phyloP scores from a whole-genome alignment of 257 asterid genomes.

The Parsonsia alboflavescens region DNA sequence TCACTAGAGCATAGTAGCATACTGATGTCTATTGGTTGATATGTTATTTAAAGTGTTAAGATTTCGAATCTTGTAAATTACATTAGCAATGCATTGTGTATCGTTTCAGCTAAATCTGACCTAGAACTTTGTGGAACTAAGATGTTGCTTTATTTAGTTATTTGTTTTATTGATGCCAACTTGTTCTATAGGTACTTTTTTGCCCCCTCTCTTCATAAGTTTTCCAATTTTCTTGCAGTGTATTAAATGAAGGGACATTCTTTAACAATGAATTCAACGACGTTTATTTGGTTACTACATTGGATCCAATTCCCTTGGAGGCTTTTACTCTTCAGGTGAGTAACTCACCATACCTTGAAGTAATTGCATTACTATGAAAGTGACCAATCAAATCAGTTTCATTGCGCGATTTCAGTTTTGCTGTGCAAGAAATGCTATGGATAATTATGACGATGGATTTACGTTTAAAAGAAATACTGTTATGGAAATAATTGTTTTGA shows the following conservation, averaged over 20 bases:
- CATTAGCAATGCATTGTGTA: neutral
- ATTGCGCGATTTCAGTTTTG: neutral
- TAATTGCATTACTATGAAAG: neutral
- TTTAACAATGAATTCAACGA: constrained; percentile 89
- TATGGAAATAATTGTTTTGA: neutral
- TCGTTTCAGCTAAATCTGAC: neutral
- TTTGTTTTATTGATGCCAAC: neutral
- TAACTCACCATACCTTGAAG: neutral
- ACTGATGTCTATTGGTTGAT: neutral
- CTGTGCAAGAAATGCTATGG: neutral
- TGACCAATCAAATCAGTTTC: neutral
- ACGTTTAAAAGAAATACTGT: neutral
- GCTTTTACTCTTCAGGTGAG: constrained; percentile 96
- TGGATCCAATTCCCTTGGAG: constrained; percentile 87
- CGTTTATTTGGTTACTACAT: constrained; percentile 86
- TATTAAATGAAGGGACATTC: constrained; percentile 59
- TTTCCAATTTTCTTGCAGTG: constrained; percentile 49
- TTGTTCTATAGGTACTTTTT: neutral
- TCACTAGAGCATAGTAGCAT: neutral
- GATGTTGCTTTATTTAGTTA: neutral
- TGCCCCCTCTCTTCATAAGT: neutral
- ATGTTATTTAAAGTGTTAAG: neutral
- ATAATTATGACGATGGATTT: neutral
- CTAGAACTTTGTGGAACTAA: neutral
- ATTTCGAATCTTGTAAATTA: neutral